Percentiles rank a stretch among this genome's conserved stretches.
These are phyloP conservation scores for Fusarium tricinctum DNA, from an alignment of 2,329 filamentous ascomycete species.

Conservation along the genomic window DNA sequence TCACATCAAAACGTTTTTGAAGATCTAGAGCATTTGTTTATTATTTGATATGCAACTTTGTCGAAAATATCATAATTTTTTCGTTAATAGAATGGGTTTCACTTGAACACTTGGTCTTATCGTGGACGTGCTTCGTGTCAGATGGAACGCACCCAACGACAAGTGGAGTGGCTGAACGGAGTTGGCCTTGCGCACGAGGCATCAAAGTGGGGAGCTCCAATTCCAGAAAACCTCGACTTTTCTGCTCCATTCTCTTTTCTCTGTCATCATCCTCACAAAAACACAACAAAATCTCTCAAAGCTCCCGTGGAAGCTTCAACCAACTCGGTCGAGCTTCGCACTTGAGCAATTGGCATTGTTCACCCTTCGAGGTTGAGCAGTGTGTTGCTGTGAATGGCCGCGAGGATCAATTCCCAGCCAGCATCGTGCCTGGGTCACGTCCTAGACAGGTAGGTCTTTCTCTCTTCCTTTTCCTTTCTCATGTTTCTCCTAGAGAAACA, in stretches of 20 bases:
- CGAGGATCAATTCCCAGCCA: conserved; percentile 44
- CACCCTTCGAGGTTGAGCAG: conserved; percentile 35
- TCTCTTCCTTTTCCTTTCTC: not conserved
- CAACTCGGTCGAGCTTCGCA: conserved; percentile 36
- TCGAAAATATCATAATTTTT: too few relatives aligned
- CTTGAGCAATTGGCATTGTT: conserved; percentile 40
- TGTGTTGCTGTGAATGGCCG: conserved; percentile 48
- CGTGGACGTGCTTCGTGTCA: not conserved
- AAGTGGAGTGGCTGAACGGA: conserved; percentile 3
- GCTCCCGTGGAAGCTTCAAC: conserved; percentile 24
- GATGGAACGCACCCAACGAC: conserved; percentile 6
- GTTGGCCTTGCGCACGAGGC: conserved; percentile 51
- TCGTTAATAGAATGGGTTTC: too few relatives aligned
- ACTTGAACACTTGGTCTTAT: not conserved
- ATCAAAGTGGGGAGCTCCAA: conserved; percentile 51
- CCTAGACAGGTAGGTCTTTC: conserved; percentile 51
- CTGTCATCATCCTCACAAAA: conserved; percentile 37
- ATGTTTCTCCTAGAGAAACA: not conserved
- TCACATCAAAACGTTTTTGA: not conserved
- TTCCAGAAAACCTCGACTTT: conserved; percentile 47
- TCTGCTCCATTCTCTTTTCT: conserved; percentile 27
- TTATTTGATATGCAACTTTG: not conserved
- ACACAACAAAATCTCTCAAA: conserved; percentile 26
- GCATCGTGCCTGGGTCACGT: conserved; percentile 49
- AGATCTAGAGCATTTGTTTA: not conserved